Conservation (phyloP, 306 rosid species). For the Abrus pulchellus region DNA sequence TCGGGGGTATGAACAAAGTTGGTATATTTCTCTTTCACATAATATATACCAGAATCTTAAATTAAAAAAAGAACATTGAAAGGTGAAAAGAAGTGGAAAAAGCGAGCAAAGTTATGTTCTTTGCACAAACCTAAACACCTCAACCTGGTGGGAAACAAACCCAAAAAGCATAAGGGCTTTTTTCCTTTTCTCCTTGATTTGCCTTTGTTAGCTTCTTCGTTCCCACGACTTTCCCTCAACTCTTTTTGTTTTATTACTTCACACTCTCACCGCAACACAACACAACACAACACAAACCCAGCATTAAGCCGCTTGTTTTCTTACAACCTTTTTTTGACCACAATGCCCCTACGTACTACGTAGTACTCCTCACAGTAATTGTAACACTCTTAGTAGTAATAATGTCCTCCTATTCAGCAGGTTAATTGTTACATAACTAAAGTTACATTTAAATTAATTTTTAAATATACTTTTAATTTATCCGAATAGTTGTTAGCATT, state of each 20-base stretch:
- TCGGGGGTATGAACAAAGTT: slow-evolving; percentile 46
- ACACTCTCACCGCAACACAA: slow-evolving; percentile 6
- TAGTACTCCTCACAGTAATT: too few species aligned
- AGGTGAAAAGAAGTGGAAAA: slow-evolving; percentile 53
- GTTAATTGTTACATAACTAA: too few species aligned
- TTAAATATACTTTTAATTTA: too few species aligned
- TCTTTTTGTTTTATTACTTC: slow-evolving; percentile 52
- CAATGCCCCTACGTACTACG: slow-evolving; percentile 45
- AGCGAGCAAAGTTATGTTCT: slow-evolving; percentile 60
- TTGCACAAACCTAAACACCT: slow-evolving; percentile 61
- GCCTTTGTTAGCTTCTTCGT: slow-evolving; percentile 52
- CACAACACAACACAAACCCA: slow-evolving; percentile 1
- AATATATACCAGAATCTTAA: slow-evolving; percentile 43
- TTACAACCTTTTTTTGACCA: slow-evolving; percentile 36
- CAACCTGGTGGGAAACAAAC: slow-evolving; percentile 63
- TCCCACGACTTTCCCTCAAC: slow-evolving; percentile 63
- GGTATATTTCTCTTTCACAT: slow-evolving; percentile 1
- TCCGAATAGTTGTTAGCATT: too few species aligned
- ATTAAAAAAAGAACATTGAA: slow-evolving; percentile 32
- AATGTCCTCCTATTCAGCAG: too few species aligned
- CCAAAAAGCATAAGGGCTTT: slow-evolving; percentile 71
- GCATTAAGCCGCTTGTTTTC: slow-evolving; percentile 13
- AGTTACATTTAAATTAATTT: too few species aligned
- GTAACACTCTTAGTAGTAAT: too few species aligned
- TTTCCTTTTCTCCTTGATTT: slow-evolving; percentile 53